phyloP scores from a whole-genome alignment of 2,329 filamentous ascomycete species.

The Colletotrichum costaricense region DNA sequence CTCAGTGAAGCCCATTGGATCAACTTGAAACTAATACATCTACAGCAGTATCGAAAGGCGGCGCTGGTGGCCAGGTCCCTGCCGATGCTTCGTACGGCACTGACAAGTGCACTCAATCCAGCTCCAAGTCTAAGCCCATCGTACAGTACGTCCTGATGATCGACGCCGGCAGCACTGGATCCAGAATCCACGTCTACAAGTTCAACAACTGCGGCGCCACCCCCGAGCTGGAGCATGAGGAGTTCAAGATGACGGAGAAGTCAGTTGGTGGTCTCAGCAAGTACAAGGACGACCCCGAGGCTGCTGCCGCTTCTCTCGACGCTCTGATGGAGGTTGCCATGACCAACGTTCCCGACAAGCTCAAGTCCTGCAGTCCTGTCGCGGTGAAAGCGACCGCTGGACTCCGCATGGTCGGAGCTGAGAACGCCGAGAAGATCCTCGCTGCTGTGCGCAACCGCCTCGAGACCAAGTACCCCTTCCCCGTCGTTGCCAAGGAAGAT shows the following conservation, averaged over 20 bases:
- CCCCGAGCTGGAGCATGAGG: constrained; percentile 92
- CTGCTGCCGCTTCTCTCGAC: constrained; percentile 90
- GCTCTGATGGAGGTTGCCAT: constrained; percentile 88
- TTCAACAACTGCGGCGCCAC: constrained; percentile 98
- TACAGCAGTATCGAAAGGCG: constrained; percentile 39
- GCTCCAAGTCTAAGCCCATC: constrained; percentile 89
- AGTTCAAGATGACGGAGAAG: constrained; percentile 94
- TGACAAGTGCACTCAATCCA: constrained; percentile 83
- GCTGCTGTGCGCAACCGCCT: constrained; percentile 85
- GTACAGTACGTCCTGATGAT: constrained; percentile 99
- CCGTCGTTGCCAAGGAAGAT: constrained; percentile 86
- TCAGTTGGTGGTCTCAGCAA: constrained; percentile 86
- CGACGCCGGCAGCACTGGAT: constrained; percentile 97
- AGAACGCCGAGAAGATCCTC: constrained; percentile 86
- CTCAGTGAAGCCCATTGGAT: not conserved
- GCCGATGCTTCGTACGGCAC: constrained; percentile 74
- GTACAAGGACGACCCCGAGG: constrained; percentile 87
- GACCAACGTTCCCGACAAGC: constrained; percentile 83
- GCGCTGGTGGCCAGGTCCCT: constrained; percentile 59
- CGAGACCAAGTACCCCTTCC: constrained; percentile 93
- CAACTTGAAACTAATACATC: constrained; percentile 36
- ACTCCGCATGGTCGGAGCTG: constrained; percentile 84
- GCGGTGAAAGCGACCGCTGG: constrained; percentile 99
- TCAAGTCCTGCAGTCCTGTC: constrained; percentile 91
- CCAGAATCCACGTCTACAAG: constrained; percentile 97